phyloP scores from a whole-genome alignment of 2,329 filamentous ascomycete genomes.

The Calonectria pteridis region DNA sequence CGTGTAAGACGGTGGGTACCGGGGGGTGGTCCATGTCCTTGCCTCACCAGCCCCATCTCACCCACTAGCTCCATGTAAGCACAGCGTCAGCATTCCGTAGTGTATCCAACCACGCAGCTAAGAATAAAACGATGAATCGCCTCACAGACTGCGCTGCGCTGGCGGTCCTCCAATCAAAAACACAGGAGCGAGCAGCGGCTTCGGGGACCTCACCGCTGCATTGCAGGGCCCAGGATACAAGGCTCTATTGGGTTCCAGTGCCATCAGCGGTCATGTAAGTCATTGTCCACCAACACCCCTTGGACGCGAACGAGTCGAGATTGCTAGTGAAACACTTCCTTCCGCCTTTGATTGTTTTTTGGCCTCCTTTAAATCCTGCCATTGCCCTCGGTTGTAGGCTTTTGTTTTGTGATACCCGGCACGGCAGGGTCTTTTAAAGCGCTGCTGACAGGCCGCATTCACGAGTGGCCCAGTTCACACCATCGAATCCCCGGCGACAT shows the following conservation, averaged over 20 bases:
- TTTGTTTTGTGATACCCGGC: not conserved
- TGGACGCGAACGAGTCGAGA: not conserved
- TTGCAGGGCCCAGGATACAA: not conserved
- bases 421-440: not conserved
- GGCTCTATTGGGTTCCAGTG: not conserved
- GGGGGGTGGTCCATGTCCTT: not conserved
- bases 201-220: not conserved
- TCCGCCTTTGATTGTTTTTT: not conserved
- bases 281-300: not conserved
- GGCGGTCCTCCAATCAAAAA: constrained; percentile 1
- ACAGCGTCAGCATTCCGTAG: constrained; percentile 1
- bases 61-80: not conserved
- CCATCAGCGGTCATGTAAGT: not conserved
- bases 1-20: not conserved
- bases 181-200: not conserved
- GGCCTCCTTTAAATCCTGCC: not conserved
- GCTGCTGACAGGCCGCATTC: not conserved
- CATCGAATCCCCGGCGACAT: not conserved
- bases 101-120: not conserved
- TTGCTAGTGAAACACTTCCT: not conserved
- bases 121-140: not conserved
- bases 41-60: constrained; percentile 1
- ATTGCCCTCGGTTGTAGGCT: not conserved
- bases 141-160: not conserved
- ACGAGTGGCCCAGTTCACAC: not conserved